A percentile compares a stretch with the other conserved stretches of the same genome.
Evolutionary conservation across 2,329 filamentous ascomycete genomes (phyloP).

Genomic region (Cylindrodendrum hubeiense): DNA sequence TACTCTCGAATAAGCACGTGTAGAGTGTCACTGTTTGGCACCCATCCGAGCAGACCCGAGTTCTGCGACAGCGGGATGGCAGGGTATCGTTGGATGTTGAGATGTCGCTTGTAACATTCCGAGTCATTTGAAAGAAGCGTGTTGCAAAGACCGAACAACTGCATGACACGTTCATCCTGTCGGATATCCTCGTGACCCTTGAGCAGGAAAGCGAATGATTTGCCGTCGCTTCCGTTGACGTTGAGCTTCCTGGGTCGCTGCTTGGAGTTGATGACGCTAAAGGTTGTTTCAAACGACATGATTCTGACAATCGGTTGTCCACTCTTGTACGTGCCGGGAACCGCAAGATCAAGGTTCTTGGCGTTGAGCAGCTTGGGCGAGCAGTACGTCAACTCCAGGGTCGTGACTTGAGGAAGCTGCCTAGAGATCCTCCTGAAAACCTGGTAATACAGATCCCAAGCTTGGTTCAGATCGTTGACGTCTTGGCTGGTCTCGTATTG

Average conservation of each 20-base stretch:
- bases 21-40: slow-evolving; percentile 96
- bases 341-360: slow-evolving; percentile 88
- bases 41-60: slow-evolving; percentile 95
- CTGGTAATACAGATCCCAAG: slow-evolving; percentile 99
- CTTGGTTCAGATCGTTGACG: slow-evolving; percentile 94
- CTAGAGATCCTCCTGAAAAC: slow-evolving; percentile 96
- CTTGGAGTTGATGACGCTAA: slow-evolving; percentile 95
- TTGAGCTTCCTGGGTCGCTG: slow-evolving; percentile 93
- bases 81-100: slow-evolving; percentile 95
- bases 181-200: slow-evolving; percentile 99
- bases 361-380: slow-evolving; percentile 92
- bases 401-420: slow-evolving; percentile 92
- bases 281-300: slow-evolving; percentile 88
- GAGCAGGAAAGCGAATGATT: slow-evolving; percentile 86
- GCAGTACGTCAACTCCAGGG: slow-evolving; percentile 94
- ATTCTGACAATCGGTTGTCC: slow-evolving; percentile 84
- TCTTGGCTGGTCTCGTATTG: slow-evolving; percentile 92
- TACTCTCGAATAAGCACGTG: slow-evolving; percentile 98
- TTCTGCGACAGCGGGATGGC: slow-evolving; percentile 98
- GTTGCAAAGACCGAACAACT: slow-evolving; percentile 97
- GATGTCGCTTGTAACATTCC: slow-evolving; percentile 95
- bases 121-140: slow-evolving; percentile 93
- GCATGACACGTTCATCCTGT: slow-evolving; percentile 99
- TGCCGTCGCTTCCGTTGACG: slow-evolving; percentile 89
- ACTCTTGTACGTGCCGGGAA: slow-evolving; percentile 94